A percentile compares a stretch with the other conserved stretches of the same genome.
These are phyloP conservation scores for Austroboletus olivaceoglutinosus DNA, from an alignment of 1,284 basidiomycete species.

Conservation along the genomic window DNA sequence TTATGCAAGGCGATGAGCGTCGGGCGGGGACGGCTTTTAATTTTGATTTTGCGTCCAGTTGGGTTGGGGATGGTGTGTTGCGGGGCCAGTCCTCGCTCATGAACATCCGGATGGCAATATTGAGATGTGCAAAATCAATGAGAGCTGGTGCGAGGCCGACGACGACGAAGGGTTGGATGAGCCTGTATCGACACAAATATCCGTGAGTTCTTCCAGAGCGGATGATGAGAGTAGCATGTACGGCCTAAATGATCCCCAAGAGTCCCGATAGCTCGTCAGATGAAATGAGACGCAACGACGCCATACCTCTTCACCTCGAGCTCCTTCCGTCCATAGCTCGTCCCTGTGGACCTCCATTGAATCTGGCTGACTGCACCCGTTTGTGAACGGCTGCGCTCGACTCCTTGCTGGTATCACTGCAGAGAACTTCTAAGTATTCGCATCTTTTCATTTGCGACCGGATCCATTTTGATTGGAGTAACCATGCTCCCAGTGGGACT, in stretches of 20 bases:
- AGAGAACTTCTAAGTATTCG: too few species aligned
- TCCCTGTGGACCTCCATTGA: slow-evolving; percentile 41
- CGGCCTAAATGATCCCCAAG: slow-evolving; percentile 49
- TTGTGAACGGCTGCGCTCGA: slow-evolving; percentile 44
- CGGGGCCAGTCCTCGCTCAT: slow-evolving; percentile 24
- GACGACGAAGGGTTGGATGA: slow-evolving; percentile 42
- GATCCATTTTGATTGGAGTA: too few species aligned
- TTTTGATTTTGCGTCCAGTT: background rate
- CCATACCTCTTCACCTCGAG: slow-evolving; percentile 44
- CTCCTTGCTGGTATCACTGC: slow-evolving; percentile 61
- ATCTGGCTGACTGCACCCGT: slow-evolving; percentile 49
- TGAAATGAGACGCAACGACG: background rate
- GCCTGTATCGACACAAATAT: background rate
- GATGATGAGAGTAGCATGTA: slow-evolving; percentile 59
- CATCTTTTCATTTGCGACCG: too few species aligned
- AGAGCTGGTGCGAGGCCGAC: slow-evolving; percentile 57
- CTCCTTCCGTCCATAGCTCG: slow-evolving; percentile 49
- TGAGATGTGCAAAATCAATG: slow-evolving; percentile 57
- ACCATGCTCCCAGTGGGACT: too few species aligned
- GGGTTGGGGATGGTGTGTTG: background rate
- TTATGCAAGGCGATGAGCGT: slow-evolving; percentile 59
- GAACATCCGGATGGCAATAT: slow-evolving; percentile 66
- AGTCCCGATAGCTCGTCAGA: background rate
- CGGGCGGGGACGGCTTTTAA: background rate
- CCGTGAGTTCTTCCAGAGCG: slow-evolving; percentile 51